Conservation (phyloP, 2,329 filamentous ascomycete species). For the Ascochyta koolunga region DNA sequence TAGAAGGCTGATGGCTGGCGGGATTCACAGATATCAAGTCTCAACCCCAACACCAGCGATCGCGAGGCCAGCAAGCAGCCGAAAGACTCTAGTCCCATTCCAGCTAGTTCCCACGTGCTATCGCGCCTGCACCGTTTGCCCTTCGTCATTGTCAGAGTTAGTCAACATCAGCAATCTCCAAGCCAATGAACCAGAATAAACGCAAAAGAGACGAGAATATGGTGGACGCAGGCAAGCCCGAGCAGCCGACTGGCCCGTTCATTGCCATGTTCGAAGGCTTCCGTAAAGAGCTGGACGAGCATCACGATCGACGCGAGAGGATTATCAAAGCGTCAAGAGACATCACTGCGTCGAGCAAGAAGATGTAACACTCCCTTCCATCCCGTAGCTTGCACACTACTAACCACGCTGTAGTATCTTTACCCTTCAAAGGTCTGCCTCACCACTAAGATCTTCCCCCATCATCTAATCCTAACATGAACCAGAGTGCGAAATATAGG, state of each 20-base stretch:
- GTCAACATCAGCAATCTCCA: slow-evolving; percentile 8
- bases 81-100: slow-evolving; percentile 26
- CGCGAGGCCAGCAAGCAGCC: slow-evolving; percentile 11
- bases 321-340: slow-evolving; percentile 91
- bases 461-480: slow-evolving; percentile 14
- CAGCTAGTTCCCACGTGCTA: slow-evolving; percentile 29
- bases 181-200: slow-evolving; percentile 38
- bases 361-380: slow-evolving; percentile 68
- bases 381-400: neutral
- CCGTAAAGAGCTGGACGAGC: slow-evolving; percentile 86
- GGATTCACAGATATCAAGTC: slow-evolving; percentile 2
- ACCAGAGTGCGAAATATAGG: slow-evolving; percentile 67
- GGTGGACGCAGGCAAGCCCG: slow-evolving; percentile 37
- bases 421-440: slow-evolving; percentile 72
- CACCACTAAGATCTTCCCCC: neutral
- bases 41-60: neutral
- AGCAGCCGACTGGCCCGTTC: slow-evolving; percentile 51
- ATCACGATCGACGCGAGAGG: slow-evolving; percentile 89
- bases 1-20: neutral
- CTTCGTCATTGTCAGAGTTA: slow-evolving; percentile 15
- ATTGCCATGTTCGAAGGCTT: slow-evolving; percentile 83
- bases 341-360: slow-evolving; percentile 93
- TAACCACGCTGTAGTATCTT: slow-evolving; percentile 68
- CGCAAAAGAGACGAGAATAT: slow-evolving; percentile 46
- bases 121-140: slow-evolving; percentile 32